Conservation (phyloP, 73 alveolate genomes). For the Uronychia setigera region DNA sequence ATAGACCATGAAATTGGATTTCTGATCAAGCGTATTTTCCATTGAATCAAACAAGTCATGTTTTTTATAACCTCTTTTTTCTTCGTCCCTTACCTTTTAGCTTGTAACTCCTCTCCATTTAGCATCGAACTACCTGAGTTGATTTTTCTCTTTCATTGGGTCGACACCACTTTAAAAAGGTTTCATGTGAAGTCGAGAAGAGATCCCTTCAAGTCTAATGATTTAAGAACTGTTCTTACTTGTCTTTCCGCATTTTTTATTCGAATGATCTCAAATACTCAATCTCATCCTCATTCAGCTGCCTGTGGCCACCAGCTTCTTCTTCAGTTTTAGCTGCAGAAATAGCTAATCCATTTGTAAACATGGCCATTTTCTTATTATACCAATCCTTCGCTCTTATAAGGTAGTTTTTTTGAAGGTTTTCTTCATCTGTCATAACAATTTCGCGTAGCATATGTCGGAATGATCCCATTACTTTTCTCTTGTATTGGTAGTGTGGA, state of each 20-base stretch:
- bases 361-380: neutral
- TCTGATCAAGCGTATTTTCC: neutral
- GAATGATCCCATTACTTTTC: neutral
- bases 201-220: neutral
- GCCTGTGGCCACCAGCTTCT: too few relatives aligned
- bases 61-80: neutral
- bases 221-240: neutral
- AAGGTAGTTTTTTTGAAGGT: neutral
- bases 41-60: neutral
- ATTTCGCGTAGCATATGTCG: neutral
- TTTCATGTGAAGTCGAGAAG: neutral
- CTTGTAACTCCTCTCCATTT: neutral
- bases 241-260: neutral
- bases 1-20: neutral
- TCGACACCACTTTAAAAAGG: neutral
- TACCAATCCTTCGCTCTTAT: neutral
- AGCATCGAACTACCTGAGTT: neutral
- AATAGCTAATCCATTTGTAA: neutral
- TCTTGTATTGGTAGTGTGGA: neutral
- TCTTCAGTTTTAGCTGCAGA: too few relatives aligned
- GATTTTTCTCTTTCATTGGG: neutral
- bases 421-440: neutral
- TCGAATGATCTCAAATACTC: neutral
- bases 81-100: neutral
- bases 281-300: neutral